Base-by-base conservation (phyloP, 257 asterid species). In the Fraxinus excelsior region DNA sequence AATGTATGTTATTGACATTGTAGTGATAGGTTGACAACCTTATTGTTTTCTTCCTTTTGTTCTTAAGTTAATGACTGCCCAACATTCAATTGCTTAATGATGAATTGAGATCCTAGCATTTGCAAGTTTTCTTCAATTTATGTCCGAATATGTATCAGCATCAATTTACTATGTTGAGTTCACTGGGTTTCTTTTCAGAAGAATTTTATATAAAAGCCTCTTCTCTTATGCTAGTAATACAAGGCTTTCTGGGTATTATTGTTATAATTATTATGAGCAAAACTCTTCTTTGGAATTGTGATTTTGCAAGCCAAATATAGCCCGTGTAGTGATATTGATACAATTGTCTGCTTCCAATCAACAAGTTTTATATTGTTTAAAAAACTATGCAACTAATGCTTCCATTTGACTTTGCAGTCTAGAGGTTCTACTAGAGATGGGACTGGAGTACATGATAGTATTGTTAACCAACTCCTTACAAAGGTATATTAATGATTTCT, bases 351-450 rank as follows among this genome's bases (percentile, higher is more conserved):
- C 75, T 71, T 73, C 72, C 74, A 70, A 68, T 74, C 19, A 65
- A 42, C 76, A 70, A 71, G 79, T 78, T 34, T 76, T 42, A 42
- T 2, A 38, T 72, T 72, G 34, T 73, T 60, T 76, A 9, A 38
- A 62, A 74, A 31, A 28, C 62, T 68, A 69, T 21, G 71, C 62
- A 18, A 40, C 62, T 74, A 76, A 71, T 67, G 77, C 81, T 81
- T 78, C 26, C 56, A 78, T 78, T 83, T 80, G 70, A 62, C 70
- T 74, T 81, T 86, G 75, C 96, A 96, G 99, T 87, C 99, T 72
- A 92, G 99, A 88, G 98, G 99, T 81, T 96, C 99, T 72, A 96
- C 97, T 76, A 90, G 97, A 87, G 99, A 96, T 77, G 99, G 98
- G 49, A 96, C 99, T 84, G 99, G 99, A 86, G 99, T 96, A 26